A percentile compares a stretch with the other conserved stretches of the same genome.
Conservation (phyloP, 192 early-diverging fungal genomes). For the Linnemannia zychae region DNA sequence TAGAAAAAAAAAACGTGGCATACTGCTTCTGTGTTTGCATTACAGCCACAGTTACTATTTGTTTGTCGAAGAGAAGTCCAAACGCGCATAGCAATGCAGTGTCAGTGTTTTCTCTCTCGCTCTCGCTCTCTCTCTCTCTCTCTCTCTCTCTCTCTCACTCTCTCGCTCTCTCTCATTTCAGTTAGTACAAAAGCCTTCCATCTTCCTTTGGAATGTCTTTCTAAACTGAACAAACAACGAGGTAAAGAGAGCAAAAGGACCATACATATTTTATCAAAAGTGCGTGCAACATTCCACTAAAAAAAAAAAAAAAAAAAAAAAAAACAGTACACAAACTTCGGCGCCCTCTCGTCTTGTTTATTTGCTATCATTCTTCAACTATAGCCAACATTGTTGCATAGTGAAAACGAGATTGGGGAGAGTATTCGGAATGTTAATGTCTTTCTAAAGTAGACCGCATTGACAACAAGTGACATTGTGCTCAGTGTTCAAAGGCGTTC, state of each 20-base stretch:
- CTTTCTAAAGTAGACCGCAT: neutral
- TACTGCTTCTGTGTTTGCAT: neutral
- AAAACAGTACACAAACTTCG: neutral
- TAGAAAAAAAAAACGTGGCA: neutral
- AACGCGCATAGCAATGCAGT: neutral
- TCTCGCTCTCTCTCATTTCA: no score
- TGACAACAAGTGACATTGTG: neutral
- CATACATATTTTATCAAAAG: neutral
- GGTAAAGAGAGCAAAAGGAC: neutral
- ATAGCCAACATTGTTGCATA: neutral
- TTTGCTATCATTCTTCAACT: neutral
- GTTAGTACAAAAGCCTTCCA: neutral
- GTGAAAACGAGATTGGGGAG: neutral
- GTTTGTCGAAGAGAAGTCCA: neutral
- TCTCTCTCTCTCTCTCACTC: no score
- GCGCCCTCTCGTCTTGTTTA: neutral
- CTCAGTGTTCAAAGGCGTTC: neutral
- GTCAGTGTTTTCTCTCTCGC: no score
- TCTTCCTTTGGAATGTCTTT: neutral
- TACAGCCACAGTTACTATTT: neutral
- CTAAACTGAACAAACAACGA: neutral
- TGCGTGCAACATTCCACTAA: neutral
- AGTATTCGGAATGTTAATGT: neutral
- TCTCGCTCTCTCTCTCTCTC: no score
- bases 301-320: neutral